phyloP scores from a whole-genome alignment of 2,329 filamentous ascomycete genomes.

The Neopestalotiopsis sp. region DNA sequence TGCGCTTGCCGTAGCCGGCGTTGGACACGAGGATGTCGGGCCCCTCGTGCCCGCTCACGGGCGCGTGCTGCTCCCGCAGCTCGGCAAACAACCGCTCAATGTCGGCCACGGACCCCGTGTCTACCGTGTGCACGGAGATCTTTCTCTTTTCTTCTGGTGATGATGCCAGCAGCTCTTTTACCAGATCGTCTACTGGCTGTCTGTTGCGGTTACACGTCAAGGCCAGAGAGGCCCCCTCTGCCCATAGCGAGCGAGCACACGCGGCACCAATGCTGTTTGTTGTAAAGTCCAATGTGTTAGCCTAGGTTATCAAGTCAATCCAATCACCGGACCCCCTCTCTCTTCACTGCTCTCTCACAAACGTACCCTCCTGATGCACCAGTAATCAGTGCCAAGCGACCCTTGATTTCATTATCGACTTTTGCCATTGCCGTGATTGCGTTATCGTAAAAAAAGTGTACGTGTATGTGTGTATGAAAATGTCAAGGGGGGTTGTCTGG shows the following conservation, averaged over 20 bases:
- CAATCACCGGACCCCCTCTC: background rate
- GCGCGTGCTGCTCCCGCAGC: slow-evolving; percentile 53
- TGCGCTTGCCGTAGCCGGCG: slow-evolving; percentile 69
- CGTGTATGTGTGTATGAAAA: background rate
- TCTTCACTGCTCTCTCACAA: background rate
- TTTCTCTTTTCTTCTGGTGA: slow-evolving; percentile 20
- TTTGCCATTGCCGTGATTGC: slow-evolving; percentile 26
- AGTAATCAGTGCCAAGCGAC: slow-evolving; percentile 40
- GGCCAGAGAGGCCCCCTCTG: slow-evolving; percentile 39
- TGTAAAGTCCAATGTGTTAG: background rate
- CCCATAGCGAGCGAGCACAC: slow-evolving; percentile 38
- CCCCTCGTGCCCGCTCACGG: slow-evolving; percentile 40
- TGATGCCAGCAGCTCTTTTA: slow-evolving; percentile 28
- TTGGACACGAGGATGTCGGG: slow-evolving; percentile 71
- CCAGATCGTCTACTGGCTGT: slow-evolving; percentile 33
- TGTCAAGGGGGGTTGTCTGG: background rate
- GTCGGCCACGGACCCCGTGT: slow-evolving; percentile 58
- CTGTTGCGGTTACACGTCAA: slow-evolving; percentile 37
- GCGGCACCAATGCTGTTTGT: slow-evolving; percentile 38
- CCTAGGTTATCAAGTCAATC: background rate
- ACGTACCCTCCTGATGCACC: slow-evolving; percentile 40
- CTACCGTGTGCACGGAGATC: slow-evolving; percentile 61
- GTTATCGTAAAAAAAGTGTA: too few species aligned
- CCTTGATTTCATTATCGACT: slow-evolving; percentile 38
- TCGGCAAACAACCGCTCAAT: slow-evolving; percentile 59